These are phyloP conservation scores for Aspergillus ostianus DNA, from an alignment of 495 filamentous ascomycete species.

Conservation along the genomic window DNA sequence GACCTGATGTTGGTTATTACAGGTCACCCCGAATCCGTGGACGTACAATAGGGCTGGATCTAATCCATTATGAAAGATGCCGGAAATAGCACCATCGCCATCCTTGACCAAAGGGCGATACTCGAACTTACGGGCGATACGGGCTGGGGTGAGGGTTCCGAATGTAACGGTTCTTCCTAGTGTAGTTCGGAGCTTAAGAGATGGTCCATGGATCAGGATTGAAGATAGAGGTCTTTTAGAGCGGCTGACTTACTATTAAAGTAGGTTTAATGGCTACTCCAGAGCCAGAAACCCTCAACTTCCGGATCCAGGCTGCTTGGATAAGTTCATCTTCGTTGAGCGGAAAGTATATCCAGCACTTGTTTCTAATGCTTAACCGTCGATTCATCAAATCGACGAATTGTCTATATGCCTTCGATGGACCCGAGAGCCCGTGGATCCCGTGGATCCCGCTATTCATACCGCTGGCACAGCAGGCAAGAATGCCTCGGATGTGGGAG, in stretches of 20 bases:
- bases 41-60: constrained; percentile 4
- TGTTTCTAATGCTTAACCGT: not conserved
- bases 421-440: constrained; percentile 11
- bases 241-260: constrained; percentile 12
- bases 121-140: constrained; percentile 1
- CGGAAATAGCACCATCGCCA: constrained; percentile 12
- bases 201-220: too few relatives aligned
- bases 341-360: constrained; percentile 14
- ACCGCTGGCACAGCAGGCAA: constrained; percentile 12
- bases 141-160: constrained; percentile 8
- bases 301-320: constrained; percentile 14
- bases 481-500: constrained; percentile 9
- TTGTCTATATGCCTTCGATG: constrained; percentile 3
- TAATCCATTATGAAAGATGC: constrained; percentile 15
- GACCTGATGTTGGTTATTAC: constrained; percentile 1
- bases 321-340: constrained; percentile 8
- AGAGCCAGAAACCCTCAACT: not conserved
- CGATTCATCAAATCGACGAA: constrained; percentile 11
- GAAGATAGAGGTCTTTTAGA: too few relatives aligned
- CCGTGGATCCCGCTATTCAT: constrained; percentile 9
- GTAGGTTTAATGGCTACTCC: not conserved
- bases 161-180: constrained; percentile 16
- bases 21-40: constrained; percentile 13
- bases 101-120: constrained; percentile 8
- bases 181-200: constrained; percentile 11